Percentiles rank a stretch among this genome's conserved stretches.
phyloP scores from a whole-genome alignment of 352 stramenopile species.

The Phytophthora rubi region DNA sequence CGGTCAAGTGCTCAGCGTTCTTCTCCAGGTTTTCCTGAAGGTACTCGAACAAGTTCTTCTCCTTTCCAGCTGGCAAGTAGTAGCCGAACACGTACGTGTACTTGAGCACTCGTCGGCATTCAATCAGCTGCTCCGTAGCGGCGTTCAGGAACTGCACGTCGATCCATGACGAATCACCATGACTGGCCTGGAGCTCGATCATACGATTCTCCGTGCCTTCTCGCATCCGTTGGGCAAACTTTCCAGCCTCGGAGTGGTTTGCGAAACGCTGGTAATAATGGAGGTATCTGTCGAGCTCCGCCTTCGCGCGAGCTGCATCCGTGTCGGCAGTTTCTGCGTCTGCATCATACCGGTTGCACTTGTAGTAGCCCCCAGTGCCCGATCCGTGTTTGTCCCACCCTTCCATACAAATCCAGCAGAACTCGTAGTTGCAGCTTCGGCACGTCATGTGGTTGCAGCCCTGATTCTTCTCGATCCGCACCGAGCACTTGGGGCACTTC shows the following conservation, averaged over 20 bases:
- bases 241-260: constrained; percentile 95
- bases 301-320: constrained; percentile 93
- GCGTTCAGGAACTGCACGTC: constrained; percentile 99
- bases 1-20: constrained; percentile 93
- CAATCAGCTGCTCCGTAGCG: constrained; percentile 96
- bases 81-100: constrained; percentile 98
- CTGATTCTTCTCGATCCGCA: constrained; percentile 99
- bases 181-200: constrained; percentile 95
- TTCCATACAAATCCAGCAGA: constrained; percentile 99
- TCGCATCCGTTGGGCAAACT: constrained; percentile 97
- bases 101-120: constrained; percentile 98
- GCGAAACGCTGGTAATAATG: constrained; percentile 99
- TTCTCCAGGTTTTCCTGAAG: constrained; percentile 95
- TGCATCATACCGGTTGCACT: constrained; percentile 98
- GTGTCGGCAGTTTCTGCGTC: constrained; percentile 60
- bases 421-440: constrained; percentile 93
- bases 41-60: constrained; percentile 96
- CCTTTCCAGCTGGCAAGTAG: constrained; percentile 89
- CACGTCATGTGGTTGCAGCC: constrained; percentile 99
- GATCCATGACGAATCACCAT: constrained; percentile 93
- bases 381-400: constrained; percentile 96
- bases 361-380: constrained; percentile 98
- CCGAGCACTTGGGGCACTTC: constrained; percentile 98
- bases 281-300: constrained; percentile 98
- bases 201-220: constrained; percentile 96